A percentile compares a stretch with the other conserved stretches of the same genome.
Evolutionary conservation across 202 grass and related monocot species (phyloP).

Genomic region (Saccharum hybrid): DNA sequence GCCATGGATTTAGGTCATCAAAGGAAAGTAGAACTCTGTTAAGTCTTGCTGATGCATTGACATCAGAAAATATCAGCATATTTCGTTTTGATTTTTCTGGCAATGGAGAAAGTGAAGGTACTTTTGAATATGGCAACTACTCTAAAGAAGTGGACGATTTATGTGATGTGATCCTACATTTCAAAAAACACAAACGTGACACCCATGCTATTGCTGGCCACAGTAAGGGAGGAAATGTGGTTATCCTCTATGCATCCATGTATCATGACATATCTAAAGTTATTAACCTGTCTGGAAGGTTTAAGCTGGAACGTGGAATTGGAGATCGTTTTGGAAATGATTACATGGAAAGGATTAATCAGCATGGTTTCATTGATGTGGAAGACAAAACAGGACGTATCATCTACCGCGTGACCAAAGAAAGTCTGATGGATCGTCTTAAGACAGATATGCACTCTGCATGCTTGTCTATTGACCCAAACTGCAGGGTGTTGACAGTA

Average conservation of each 20-base stretch:
- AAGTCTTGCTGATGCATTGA: conserved; percentile 60
- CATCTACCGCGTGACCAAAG: conserved; percentile 66
- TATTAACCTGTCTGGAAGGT: conserved; percentile 76
- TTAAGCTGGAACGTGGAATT: conserved; percentile 73
- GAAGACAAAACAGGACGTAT: conserved; percentile 55
- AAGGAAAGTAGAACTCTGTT: conserved; percentile 76
- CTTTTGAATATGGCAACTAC: conserved; percentile 87
- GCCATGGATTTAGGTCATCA: conserved; percentile 89
- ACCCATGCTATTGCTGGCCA: conserved; percentile 68
- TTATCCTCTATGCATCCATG: conserved; percentile 75
- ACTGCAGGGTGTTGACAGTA: conserved; percentile 78
- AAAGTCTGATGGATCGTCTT: conserved; percentile 81
- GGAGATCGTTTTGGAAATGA: conserved; percentile 61
- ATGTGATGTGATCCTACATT: conserved; percentile 50
- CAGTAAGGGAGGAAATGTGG: conserved; percentile 78
- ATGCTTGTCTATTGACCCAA: conserved; percentile 64
- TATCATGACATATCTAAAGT: conserved; percentile 58
- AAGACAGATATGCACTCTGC: conserved; percentile 66
- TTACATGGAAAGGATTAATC: conserved; percentile 70
- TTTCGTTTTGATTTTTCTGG: conserved; percentile 83
- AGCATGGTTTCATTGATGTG: conserved; percentile 69
- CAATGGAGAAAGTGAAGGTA: conserved; percentile 87
- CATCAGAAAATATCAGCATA: conserved; percentile 67
- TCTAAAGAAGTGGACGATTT: conserved; percentile 83
- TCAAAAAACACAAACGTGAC: conserved; percentile 53